Evolutionary conservation across 1,284 basidiomycete species (phyloP).

Genomic region (Schizophyllum amplum): DNA sequence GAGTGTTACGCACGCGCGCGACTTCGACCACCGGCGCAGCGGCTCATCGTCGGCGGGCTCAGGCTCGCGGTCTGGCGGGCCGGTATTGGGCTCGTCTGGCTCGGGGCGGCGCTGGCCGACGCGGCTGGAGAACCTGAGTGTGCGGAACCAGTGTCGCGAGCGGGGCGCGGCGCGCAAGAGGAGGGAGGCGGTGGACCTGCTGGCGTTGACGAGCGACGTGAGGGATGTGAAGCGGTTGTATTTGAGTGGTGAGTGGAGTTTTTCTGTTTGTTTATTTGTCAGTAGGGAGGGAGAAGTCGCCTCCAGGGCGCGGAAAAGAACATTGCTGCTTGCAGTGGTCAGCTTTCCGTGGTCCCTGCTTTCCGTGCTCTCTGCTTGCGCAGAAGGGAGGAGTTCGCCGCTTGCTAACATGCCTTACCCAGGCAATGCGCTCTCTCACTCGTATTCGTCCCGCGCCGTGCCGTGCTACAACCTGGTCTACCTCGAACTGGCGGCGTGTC

Average conservation of each 20-base stretch:
- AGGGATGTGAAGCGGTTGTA: conserved; percentile 90
- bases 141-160: conserved; percentile 69
- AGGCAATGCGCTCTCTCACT: conserved; percentile 2
- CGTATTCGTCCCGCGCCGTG: conserved; percentile 31
- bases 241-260: conserved; percentile 67
- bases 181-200: conserved; percentile 18
- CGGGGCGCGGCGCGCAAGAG: conserved; percentile 32
- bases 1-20: too few species aligned
- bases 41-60: too few species aligned
- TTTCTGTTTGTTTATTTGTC: background rate
- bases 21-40: too few species aligned
- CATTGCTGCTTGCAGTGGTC: too few species aligned
- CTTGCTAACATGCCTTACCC: too few species aligned
- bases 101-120: conserved; percentile 41
- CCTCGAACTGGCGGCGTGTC: conserved; percentile 89
- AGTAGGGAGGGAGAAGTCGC: too few species aligned
- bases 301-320: too few species aligned
- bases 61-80: background rate
- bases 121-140: conserved; percentile 81
- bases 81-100: conserved; percentile 7
- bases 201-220: conserved; percentile 41
- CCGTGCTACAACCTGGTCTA: conserved; percentile 87
- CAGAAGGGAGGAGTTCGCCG: too few species aligned
- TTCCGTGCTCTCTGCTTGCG: too few species aligned
- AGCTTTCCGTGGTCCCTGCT: too few species aligned